Evolutionary conservation across 768 basidiomycete genomes (phyloP).

Genomic region (Jaapia argillacea): DNA sequence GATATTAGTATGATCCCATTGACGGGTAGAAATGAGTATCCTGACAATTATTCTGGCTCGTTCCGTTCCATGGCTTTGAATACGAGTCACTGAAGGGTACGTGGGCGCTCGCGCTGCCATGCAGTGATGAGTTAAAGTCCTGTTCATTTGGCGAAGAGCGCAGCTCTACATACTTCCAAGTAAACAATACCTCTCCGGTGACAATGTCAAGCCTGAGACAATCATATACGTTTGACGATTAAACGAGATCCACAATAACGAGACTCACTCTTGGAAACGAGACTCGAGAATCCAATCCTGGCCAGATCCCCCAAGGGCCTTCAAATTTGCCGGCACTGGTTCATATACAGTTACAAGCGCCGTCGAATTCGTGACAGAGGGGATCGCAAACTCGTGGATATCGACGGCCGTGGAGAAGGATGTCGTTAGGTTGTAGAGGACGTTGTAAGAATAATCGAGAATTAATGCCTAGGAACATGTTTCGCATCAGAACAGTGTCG

Average conservation of each 20-base stretch:
- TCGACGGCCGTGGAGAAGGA: background rate
- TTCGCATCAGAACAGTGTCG: background rate
- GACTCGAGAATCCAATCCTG: background rate
- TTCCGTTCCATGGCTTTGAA: too few species aligned
- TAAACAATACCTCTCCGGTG: background rate
- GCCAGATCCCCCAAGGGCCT: background rate
- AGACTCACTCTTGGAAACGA: background rate
- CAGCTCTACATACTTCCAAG: background rate
- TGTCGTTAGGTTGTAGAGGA: background rate
- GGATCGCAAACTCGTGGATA: background rate
- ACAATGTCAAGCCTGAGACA: background rate
- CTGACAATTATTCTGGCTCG: too few species aligned
- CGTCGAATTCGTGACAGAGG: background rate
- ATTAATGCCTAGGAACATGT: background rate
- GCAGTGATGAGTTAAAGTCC: too few species aligned
- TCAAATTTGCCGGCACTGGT: background rate
- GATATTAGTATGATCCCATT: too few species aligned
- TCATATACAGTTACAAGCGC: background rate
- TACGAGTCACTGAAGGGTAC: background rate
- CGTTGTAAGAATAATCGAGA: background rate
- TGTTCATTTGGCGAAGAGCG: too few species aligned
- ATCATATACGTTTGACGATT: background rate
- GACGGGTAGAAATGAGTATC: too few species aligned
- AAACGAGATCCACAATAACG: background rate
- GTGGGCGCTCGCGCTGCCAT: background rate